These are phyloP conservation scores for Penicillium daleae DNA, from an alignment of 495 filamentous ascomycete species.

Conservation along the genomic window DNA sequence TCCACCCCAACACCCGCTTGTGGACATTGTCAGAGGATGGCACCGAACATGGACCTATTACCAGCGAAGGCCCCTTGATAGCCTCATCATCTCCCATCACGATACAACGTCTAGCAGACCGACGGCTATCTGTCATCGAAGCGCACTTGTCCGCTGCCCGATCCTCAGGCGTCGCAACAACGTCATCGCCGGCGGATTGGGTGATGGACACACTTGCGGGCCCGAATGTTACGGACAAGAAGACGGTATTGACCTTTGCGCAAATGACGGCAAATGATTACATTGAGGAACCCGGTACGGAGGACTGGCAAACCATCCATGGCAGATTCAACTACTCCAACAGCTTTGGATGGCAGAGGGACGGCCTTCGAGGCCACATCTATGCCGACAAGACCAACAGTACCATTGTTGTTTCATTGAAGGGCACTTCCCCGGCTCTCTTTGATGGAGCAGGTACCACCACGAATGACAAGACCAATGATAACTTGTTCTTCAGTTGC, in stretches of 20 bases:
- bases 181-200: conserved; percentile 74
- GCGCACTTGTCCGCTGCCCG: conserved; percentile 70
- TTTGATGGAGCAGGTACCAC: conserved; percentile 96
- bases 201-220: conserved; percentile 75
- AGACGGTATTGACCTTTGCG: conserved; percentile 81
- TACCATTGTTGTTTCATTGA: conserved; percentile 89
- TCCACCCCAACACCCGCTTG: conserved; percentile 64
- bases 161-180: conserved; percentile 60
- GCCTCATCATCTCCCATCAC: conserved; percentile 62
- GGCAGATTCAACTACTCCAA: conserved; percentile 78
- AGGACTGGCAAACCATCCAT: conserved; percentile 84
- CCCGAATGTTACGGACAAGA: conserved; percentile 85
- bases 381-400: conserved; percentile 83
- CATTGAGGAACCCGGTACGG: conserved; percentile 66
- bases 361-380: conserved; percentile 90
- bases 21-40: conserved; percentile 70
- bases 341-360: conserved; percentile 87
- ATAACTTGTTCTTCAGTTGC: conserved; percentile 97
- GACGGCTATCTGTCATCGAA: conserved; percentile 74
- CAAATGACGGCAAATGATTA: conserved; percentile 90
- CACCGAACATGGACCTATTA: conserved; percentile 42
- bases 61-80: conserved; percentile 40
- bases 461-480: conserved; percentile 95
- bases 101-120: conserved; percentile 82
- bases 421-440: conserved; percentile 86